Base-by-base conservation (phyloP, 345 rosid genomes). In the Boechera retrofracta region DNA sequence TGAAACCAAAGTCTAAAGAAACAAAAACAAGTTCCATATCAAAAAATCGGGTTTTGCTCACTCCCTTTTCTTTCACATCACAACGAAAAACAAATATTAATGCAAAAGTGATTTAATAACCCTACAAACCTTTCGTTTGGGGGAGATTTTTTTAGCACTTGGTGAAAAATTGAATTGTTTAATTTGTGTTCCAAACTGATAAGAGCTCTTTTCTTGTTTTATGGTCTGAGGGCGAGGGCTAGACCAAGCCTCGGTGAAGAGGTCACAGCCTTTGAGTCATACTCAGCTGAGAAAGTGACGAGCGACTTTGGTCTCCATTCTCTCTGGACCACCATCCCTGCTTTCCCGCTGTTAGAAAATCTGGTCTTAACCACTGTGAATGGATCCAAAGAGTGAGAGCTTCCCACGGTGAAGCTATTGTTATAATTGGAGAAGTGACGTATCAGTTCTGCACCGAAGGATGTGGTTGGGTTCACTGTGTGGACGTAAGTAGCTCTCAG, bases 241-340 rank as follows among this genome's bases (percentile, higher is more conserved):
- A 89, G 91, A 73, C 97, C 97, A 15, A 86, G 13, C 87, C 83
- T 90, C 2, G 94, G 91, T 33, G 87, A 71, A 56, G 90, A 81
- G 72, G 76, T 80, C 53, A 71, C 68, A 63, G 88, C 77, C 77
- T 86, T 88, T 1, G 91, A 69, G 75, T 92, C 96, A 36, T 82
- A 85, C 81, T 92, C 97, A 0, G 89, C 91, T 3, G 97, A 92
- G 42, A 92, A 45, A 0, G 89, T 92, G 26, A 88, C 39, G 21
- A 84, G 83, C 2, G 97, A 92, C 66, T 86, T 89, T 0, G 91
- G 91, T 82, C 96, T 87, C 97, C 97, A 92, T 74, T 87, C 93
- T 32, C 77, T 86, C 77, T 92, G 93, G 66, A 78, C 83, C 12
- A 85, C 83, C 84, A 88, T 74, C 13, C 87, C 93, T 67, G 80